These are phyloP conservation scores for Pachysandra terminalis DNA, from an alignment of 164 flowering plant species.

Conservation along the genomic window DNA sequence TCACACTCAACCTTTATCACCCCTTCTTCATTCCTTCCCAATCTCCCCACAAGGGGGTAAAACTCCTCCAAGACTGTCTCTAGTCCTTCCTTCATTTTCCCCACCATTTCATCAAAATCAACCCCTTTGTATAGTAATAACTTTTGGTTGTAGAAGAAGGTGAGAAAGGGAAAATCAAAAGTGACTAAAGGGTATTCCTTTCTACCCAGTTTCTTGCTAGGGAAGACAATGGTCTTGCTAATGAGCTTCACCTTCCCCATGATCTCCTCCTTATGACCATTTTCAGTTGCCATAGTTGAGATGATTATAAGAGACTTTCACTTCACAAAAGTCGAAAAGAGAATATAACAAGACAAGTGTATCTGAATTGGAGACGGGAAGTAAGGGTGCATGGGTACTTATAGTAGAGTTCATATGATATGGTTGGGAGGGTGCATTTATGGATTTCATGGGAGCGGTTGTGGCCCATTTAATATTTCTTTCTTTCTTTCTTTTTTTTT, in stretches of 20 bases:
- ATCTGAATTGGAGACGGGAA: too few species aligned
- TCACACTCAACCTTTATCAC: slow-evolving; percentile 72
- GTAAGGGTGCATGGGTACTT: too few species aligned
- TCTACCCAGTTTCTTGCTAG: slow-evolving; percentile 47
- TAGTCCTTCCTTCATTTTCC: slow-evolving; percentile 66
- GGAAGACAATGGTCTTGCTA: slow-evolving; percentile 41
- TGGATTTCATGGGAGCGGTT: slow-evolving; percentile 16
- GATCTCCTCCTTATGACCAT: slow-evolving; percentile 10
- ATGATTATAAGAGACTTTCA: too few species aligned
- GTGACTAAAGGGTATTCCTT: slow-evolving; percentile 66
- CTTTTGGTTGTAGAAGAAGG: slow-evolving; percentile 93
- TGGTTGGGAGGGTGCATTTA: slow-evolving; percentile 25
- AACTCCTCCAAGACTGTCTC: slow-evolving; percentile 61
- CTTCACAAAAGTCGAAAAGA: too few species aligned
- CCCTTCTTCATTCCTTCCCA: slow-evolving; percentile 83
- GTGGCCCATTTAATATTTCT: slow-evolving; percentile 17
- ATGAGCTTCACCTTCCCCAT: slow-evolving; percentile 38
- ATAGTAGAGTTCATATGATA: too few species aligned
- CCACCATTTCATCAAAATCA: slow-evolving; percentile 49
- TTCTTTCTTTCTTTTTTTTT: neutral
- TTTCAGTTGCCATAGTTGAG: slow-evolving; percentile 26
- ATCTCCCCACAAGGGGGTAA: slow-evolving; percentile 68
- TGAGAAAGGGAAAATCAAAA: slow-evolving; percentile 89
- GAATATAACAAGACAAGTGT: too few species aligned
- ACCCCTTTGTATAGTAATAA: slow-evolving; percentile 61